Evolutionary conservation across 2,329 filamentous ascomycete genomes (phyloP).

Genomic region (Claviceps spartinae): DNA sequence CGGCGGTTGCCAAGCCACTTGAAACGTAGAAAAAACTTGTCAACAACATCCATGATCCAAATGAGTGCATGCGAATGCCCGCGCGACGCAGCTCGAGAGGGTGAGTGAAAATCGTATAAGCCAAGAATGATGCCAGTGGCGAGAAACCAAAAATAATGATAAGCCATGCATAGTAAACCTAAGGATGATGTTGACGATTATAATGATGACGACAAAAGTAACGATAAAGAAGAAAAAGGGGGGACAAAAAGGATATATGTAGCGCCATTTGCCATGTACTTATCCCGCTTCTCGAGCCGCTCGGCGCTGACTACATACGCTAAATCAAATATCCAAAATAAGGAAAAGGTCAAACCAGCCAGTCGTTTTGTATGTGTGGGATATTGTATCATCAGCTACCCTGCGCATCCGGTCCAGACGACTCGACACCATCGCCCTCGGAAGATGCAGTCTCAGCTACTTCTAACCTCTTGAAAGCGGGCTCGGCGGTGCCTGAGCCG

Average conservation of each 20-base stretch:
- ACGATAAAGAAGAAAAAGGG: neutral
- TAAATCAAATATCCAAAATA: no score
- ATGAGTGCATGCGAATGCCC: neutral
- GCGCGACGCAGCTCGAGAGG: conserved; percentile 2
- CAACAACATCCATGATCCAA: neutral
- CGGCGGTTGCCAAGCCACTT: neutral
- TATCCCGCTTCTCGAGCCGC: no score
- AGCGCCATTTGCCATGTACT: no score
- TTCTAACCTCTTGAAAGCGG: conserved; percentile 40
- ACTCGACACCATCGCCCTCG: neutral
- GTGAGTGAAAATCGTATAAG: neutral
- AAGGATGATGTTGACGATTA: neutral
- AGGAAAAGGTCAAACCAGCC: no score
- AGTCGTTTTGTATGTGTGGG: no score
- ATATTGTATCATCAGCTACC: no score
- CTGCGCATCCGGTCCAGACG: neutral
- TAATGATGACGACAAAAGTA: neutral
- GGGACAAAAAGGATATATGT: no score
- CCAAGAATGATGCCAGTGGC: neutral
- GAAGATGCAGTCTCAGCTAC: conserved; percentile 29
- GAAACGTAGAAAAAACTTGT: neutral
- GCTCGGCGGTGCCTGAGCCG: conserved; percentile 27
- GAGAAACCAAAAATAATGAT: neutral
- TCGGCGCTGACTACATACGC: no score
- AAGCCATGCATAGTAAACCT: no score